Conservation (phyloP, 257 asterid species). For the Paraleonurus japonicus region DNA sequence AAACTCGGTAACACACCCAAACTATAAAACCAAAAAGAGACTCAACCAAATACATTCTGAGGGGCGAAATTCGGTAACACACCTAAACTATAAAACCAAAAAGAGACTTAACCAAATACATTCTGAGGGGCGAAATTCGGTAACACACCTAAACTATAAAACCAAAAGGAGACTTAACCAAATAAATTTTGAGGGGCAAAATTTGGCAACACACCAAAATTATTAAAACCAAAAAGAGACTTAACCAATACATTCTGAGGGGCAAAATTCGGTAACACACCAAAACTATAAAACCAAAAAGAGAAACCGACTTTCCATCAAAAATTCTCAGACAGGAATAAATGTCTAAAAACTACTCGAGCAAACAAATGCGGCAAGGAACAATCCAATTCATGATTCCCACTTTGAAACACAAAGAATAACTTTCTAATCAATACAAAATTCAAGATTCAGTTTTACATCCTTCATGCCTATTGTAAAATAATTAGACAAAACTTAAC, state of each 20-base stretch:
- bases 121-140: neutral
- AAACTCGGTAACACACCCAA: neutral
- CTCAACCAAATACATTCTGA: neutral
- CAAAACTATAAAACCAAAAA: neutral
- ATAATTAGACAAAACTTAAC: neutral
- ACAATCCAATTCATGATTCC: conserved; percentile 8
- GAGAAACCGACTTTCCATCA: neutral
- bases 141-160: neutral
- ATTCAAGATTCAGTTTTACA: conserved; percentile 17
- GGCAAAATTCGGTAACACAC: neutral
- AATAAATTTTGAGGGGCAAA: conserved; percentile 2
- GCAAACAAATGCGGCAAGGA: conserved; percentile 14
- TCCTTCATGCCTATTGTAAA: neutral
- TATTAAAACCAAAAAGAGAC: neutral
- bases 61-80: neutral
- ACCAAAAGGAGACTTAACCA: neutral
- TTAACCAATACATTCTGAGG: neutral
- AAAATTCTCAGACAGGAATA: conserved; percentile 7
- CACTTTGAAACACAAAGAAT: conserved; percentile 11
- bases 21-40: neutral
- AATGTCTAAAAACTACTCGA: conserved; percentile 4
- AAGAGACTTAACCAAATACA: neutral
- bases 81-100: neutral
- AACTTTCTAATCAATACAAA: neutral
- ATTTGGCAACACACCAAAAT: neutral